Base-by-base conservation (phyloP, 495 filamentous ascomycete genomes). In the Penicillium cinerascens region DNA sequence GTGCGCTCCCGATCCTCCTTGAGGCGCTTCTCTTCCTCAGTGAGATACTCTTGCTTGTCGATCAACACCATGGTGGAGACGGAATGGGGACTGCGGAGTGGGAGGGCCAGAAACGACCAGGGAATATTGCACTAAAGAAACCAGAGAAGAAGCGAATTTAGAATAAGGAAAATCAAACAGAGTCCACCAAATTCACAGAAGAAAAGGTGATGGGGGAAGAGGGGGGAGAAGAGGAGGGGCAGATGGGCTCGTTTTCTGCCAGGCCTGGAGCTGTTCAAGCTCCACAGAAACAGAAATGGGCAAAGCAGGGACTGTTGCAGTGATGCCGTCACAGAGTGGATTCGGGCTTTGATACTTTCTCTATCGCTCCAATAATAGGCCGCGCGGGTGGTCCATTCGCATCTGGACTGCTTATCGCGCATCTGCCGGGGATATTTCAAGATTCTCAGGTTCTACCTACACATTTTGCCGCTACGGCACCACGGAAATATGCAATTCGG, bases 1-100 rank as follows among this genome's bases (percentile, higher is more conserved):
- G 56, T 59, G 25, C 53, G 55, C 46, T 90, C 81, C 18, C 80
- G 79, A 69, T 97, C 93, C 69, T 96, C 87, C 68, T 86, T 87
- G 56, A 97, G 77, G 25, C 92, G 83, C 68, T 85, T 85, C 76
- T 96, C 92, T 73, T 97, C 92, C 66, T 86, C 82, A 47, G 87
- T 87, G 64, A 89, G 78, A 66, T 90, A 90, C 60, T 89, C 87
- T 65, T 92, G 82, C 54, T 86, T 80, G 63, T 93, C 92, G 57
- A 92, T 84, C 61, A 92, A 77, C 55, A 95, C 91, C 92, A 97
- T 97, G 60, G 52, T 65, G 50, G 55, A 51, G 36, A 45, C 44
- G 37, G n/a, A 39, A 33, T n/a, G n/a, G 16, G 42, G 47, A 44
- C 11, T 36, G 43, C 17, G 37, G 11, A 26, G 47, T 44, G 47